Percentiles rank a stretch among this genome's conserved stretches.
phyloP scores from a whole-genome alignment of 768 basidiomycete genomes.

The Mycena sanguinolenta region DNA sequence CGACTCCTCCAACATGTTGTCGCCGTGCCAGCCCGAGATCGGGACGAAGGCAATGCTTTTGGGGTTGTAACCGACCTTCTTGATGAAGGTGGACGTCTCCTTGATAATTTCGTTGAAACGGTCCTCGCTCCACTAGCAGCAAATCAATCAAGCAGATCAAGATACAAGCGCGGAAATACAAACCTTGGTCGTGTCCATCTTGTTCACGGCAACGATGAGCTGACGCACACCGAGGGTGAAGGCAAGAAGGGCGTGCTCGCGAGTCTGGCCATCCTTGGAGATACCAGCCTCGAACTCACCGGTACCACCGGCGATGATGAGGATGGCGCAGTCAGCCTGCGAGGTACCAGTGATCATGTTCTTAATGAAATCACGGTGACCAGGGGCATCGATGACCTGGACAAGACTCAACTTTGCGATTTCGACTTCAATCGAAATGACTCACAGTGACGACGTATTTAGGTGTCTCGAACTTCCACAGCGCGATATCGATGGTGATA shows the following conservation, averaged over 20 bases:
- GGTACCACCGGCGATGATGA: constrained; percentile 99
- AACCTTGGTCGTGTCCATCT: constrained; percentile 99
- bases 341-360: constrained; percentile 99
- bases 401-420: constrained; percentile 37
- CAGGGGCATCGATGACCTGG: constrained; percentile 99
- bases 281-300: constrained; percentile 99
- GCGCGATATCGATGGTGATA: constrained; percentile 99
- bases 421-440: constrained; percentile 35
- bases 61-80: constrained; percentile 99
- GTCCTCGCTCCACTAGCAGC: constrained; percentile 94
- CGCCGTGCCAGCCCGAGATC: constrained; percentile 99
- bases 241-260: constrained; percentile 99
- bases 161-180: constrained; percentile 28
- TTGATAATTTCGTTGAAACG: constrained; percentile 99
- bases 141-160: background rate
- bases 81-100: constrained; percentile 97
- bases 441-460: constrained; percentile 93
- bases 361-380: constrained; percentile 99
- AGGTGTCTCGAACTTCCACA: constrained; percentile 99
- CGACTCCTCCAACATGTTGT: constrained; percentile 99
- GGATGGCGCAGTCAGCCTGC: constrained; percentile 99
- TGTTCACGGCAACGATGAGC: constrained; percentile 99
- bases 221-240: constrained; percentile 99
- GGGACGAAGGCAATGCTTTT: constrained; percentile 98
- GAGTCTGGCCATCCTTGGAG: constrained; percentile 99